A percentile compares a stretch with the other conserved stretches of the same genome.
These are phyloP conservation scores for Clarireedia homoeocarpa DNA, from an alignment of 2,329 filamentous ascomycete genomes.

Conservation along the genomic window DNA sequence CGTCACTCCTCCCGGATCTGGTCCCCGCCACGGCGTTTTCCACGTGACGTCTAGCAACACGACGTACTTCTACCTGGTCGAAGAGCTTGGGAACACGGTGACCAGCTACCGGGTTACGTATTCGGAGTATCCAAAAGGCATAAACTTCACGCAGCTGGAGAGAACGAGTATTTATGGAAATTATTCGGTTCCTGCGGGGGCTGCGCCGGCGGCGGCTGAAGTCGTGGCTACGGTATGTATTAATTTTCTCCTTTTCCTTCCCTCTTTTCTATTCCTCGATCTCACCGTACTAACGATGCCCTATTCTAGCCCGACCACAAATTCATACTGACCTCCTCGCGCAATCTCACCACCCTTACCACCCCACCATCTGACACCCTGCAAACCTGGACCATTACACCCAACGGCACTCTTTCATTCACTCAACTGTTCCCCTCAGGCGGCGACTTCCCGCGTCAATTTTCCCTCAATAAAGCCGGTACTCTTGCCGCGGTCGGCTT, in stretches of 20 bases:
- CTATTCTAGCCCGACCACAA: slow-evolving; percentile 44
- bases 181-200: slow-evolving; percentile 32
- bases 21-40: slow-evolving; percentile 48
- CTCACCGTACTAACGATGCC: slow-evolving; percentile 6
- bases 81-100: slow-evolving; percentile 39
- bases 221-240: slow-evolving; percentile 43
- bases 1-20: slow-evolving; percentile 33
- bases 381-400: slow-evolving; percentile 51
- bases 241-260: slow-evolving; percentile 36
- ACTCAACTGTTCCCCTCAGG: slow-evolving; percentile 37
- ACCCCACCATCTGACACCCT: slow-evolving; percentile 54
- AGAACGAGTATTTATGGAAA: slow-evolving; percentile 41
- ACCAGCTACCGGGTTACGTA: slow-evolving; percentile 50
- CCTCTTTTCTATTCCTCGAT: background rate
- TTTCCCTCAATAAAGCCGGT: slow-evolving; percentile 39
- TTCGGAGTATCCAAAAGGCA: slow-evolving; percentile 22
- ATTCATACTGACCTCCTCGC: slow-evolving; percentile 61
- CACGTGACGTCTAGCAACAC: slow-evolving; percentile 13
- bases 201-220: slow-evolving; percentile 29
- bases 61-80: slow-evolving; percentile 35
- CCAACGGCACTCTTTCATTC: slow-evolving; percentile 34
- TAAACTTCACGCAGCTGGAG: slow-evolving; percentile 42
- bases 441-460: slow-evolving; percentile 39
- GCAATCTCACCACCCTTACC: slow-evolving; percentile 49
- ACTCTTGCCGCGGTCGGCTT: slow-evolving; percentile 38